These are phyloP conservation scores for Sanghuangporus weigelae DNA, from an alignment of 1,284 basidiomycete genomes.

Conservation along the genomic window DNA sequence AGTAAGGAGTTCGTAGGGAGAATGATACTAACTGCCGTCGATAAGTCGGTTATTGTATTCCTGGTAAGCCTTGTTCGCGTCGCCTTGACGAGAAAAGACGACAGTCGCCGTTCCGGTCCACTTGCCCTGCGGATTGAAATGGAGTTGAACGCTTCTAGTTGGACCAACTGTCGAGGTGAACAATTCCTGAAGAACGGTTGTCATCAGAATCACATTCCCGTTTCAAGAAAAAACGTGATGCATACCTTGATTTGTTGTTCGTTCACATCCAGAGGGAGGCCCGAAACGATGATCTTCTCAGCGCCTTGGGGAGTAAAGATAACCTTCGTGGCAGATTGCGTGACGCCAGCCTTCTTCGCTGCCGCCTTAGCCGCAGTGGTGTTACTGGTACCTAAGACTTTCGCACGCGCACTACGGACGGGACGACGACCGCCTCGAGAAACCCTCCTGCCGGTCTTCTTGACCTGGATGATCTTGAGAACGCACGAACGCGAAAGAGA, in stretches of 20 bases:
- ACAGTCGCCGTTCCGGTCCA: constrained; percentile 90
- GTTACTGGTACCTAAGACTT: constrained; percentile 52
- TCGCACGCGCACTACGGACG: constrained; percentile 41
- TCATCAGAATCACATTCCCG: neutral
- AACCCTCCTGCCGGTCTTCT: constrained; percentile 43
- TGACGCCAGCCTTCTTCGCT: constrained; percentile 31
- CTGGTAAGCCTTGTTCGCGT: constrained; percentile 88
- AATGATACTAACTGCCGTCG: constrained; percentile 94
- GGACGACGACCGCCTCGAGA: constrained; percentile 32
- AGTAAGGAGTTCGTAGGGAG: constrained; percentile 6
- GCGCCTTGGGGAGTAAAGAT: constrained; percentile 37
- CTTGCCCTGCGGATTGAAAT: constrained; percentile 81
- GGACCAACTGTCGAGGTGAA: constrained; percentile 90
- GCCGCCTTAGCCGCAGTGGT: constrained; percentile 37
- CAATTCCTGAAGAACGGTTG: constrained; percentile 65
- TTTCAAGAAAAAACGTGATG: neutral
- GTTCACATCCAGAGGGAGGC: constrained; percentile 92
- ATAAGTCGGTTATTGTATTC: constrained; percentile 98
- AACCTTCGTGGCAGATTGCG: constrained; percentile 23
- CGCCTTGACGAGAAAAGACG: constrained; percentile 82
- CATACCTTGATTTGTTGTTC: constrained; percentile 89
- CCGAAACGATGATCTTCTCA: constrained; percentile 95
- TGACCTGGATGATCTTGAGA: constrained; percentile 69
- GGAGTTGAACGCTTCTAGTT: constrained; percentile 76
- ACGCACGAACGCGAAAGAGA: constrained; percentile 21